Base-by-base conservation (phyloP, 2,329 filamentous ascomycete species). In the Sporothrix inflata region DNA sequence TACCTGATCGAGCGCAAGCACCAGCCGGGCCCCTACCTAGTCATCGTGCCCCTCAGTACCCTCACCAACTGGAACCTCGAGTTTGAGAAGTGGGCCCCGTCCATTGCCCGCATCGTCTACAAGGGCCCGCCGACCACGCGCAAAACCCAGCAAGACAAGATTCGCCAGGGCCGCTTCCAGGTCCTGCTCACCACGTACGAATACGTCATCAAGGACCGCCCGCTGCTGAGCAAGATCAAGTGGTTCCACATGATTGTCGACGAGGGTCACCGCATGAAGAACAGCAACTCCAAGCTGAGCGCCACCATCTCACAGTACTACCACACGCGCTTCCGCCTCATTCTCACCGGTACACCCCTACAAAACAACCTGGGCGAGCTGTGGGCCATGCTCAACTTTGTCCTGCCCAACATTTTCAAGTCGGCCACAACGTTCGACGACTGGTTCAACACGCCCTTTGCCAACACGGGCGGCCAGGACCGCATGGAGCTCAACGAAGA, bases 171-270 rank as follows among this genome's bases (percentile, higher is more conserved):
- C 65, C 90, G 93, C 72, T 99, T 99, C 87, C 96, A 99, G 81
- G 96, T 99, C 66, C 85, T 99, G 12, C 87, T 99, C 73, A 99
- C 96, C 1, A 99, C 96, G 0, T 99, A 99, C 83, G 96, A 99
- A 81, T 99, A 98, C 84, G 97, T 99, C 83, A 99, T 99, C 88
- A 99, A 98, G 84, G 96, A 99, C 79, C 90, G 96, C 47, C 95
- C 95, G 0, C 87, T 99, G 76, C 85, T 99, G 14, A 97, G 93
- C 85, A 98, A 98, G 86, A 95, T 99, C 83, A 98, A 98, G 83
- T 99, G 96, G 96, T 92, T 98, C 78, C 96, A 99, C 84, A 98
- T 99, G 96, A 98, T 99, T 78, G 96, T 99, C 76, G 96, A 99
- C 78, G 96, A 99, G 85, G 96, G 96, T 83, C 96, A 99, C 82